Evolutionary conservation across 306 rosid species (phyloP).

Genomic region (Malus asiatica): DNA sequence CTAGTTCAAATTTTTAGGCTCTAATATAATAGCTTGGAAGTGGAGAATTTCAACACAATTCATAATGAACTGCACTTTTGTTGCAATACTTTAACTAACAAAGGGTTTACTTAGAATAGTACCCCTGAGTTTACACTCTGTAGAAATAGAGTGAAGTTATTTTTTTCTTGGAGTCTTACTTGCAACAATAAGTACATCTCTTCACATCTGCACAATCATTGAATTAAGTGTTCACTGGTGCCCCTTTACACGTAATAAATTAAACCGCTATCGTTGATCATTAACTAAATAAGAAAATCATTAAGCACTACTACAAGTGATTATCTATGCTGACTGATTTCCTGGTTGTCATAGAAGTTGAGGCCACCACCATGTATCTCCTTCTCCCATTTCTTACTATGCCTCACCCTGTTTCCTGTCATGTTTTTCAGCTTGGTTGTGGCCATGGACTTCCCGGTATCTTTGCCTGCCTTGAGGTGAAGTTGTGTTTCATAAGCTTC

Average conservation of each 20-base stretch:
- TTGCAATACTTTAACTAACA: background rate
- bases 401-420: conserved; percentile 10
- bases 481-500: conserved; percentile 7
- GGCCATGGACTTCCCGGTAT: conserved; percentile 97
- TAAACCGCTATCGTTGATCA: background rate
- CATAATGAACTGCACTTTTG: background rate
- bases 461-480: conserved; percentile 76
- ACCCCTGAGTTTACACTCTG: too few species aligned
- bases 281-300: background rate
- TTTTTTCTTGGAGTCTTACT: too few species aligned
- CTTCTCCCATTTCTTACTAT: background rate
- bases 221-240: background rate
- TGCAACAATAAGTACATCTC: background rate
- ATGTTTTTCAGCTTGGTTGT: conserved; percentile 77
- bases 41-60: background rate
- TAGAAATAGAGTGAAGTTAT: too few species aligned
- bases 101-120: too few species aligned
- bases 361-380: background rate
- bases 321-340: background rate
- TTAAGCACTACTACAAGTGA: background rate
- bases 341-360: background rate
- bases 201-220: background rate
- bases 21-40: background rate
- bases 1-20: background rate
- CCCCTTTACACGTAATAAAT: background rate